These are phyloP conservation scores for Allomyces arbusculus DNA, from an alignment of 192 early-diverging fungal genomes.

Conservation along the genomic window DNA sequence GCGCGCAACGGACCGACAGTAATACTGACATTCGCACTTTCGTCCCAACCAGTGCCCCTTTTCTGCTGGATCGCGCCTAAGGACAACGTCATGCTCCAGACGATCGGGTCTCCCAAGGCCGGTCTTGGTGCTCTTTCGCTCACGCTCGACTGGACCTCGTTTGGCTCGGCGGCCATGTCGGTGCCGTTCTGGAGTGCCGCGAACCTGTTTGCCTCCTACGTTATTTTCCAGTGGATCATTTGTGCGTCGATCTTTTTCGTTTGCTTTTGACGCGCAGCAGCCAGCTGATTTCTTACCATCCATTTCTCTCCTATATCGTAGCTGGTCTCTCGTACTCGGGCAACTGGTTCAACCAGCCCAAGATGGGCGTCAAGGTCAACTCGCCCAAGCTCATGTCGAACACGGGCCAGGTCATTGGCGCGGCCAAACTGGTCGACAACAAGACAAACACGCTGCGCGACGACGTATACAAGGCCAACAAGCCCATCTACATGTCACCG, in stretches of 20 bases:
- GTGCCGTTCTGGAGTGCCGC: slow-evolving; percentile 37
- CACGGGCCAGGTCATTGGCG: slow-evolving; percentile 11
- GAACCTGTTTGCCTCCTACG: slow-evolving; percentile 27
- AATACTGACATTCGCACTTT: too few species aligned
- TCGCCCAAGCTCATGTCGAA: slow-evolving; percentile 1
- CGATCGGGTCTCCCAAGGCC: slow-evolving; percentile 6
- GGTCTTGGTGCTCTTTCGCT: slow-evolving; percentile 17
- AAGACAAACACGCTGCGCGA: slow-evolving; percentile 11
- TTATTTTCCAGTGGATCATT: slow-evolving; percentile 27
- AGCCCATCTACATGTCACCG: slow-evolving; percentile 22
- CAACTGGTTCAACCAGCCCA: neutral
- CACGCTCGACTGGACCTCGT: slow-evolving; percentile 25
- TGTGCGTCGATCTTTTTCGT: slow-evolving; percentile 14
- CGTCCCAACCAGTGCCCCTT: slow-evolving; percentile 14
- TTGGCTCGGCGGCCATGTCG: slow-evolving; percentile 28
- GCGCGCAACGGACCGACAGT: too few species aligned
- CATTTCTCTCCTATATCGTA: too few species aligned
- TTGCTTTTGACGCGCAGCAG: too few species aligned
- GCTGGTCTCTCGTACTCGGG: neutral
- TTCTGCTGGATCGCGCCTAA: slow-evolving; percentile 30
- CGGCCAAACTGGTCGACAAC: slow-evolving; percentile 4
- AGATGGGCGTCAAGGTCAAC: neutral
- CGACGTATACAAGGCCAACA: slow-evolving; percentile 17
- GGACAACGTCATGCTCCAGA: neutral
- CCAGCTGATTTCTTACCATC: neutral